phyloP scores from a whole-genome alignment of 1,139 yeast genomes.

The Pichia terricola region DNA sequence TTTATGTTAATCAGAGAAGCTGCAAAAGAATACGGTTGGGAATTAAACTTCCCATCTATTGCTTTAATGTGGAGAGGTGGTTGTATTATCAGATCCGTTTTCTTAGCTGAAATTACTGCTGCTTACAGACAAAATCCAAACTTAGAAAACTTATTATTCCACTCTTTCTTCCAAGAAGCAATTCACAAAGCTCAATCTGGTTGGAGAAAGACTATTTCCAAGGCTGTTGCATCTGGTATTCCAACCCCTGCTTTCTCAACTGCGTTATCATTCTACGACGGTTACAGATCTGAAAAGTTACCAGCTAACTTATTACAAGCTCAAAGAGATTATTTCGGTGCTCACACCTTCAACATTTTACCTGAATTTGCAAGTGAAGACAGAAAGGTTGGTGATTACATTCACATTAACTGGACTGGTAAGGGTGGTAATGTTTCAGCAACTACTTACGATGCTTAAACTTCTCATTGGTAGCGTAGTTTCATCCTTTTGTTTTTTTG shows the following conservation, averaged over 20 bases:
- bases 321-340: constrained; percentile 99
- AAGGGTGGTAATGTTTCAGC: constrained; percentile 97
- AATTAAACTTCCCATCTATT: constrained; percentile 93
- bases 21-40: constrained; percentile 94
- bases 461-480: neutral
- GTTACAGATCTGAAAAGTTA: constrained; percentile 90
- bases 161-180: constrained; percentile 89
- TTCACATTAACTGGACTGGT: constrained; percentile 99
- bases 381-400: constrained; percentile 72
- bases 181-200: constrained; percentile 89
- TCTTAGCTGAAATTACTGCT: constrained; percentile 92
- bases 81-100: constrained; percentile 97
- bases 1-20: constrained; percentile 99
- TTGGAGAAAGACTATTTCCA: constrained; percentile 83
- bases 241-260: constrained; percentile 98
- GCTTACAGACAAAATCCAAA: constrained; percentile 93
- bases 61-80: constrained; percentile 99
- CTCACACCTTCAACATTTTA: constrained; percentile 94
- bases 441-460: constrained; percentile 82
- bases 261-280: constrained; percentile 96
- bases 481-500: too few relatives aligned
- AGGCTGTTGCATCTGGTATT: constrained; percentile 76
- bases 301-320: constrained; percentile 99
- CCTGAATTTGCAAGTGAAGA: constrained; percentile 73
- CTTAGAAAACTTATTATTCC: constrained; percentile 89